Conservation (phyloP, 2,329 filamentous ascomycete genomes). For the Colletotrichum sp. region DNA sequence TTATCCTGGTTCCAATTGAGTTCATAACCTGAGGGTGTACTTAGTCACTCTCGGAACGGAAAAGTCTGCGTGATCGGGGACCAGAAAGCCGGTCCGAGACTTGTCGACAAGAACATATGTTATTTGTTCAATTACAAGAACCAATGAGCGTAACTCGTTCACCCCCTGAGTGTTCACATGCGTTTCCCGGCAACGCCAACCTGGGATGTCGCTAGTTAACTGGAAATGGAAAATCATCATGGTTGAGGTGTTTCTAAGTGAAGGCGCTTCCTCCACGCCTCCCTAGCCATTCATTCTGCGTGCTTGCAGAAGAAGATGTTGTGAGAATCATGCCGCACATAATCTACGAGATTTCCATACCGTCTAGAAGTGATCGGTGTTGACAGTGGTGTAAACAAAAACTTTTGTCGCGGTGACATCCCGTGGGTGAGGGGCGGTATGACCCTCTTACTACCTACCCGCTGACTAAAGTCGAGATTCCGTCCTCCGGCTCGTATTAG, state of each 20-base stretch:
- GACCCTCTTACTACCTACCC: neutral
- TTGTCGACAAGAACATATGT: neutral
- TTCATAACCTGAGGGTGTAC: neutral
- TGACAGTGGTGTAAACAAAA: neutral
- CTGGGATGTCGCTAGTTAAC: neutral
- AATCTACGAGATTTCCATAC: neutral
- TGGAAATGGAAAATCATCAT: neutral
- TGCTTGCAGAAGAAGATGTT: neutral
- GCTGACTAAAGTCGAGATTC: neutral
- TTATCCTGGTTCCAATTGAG: neutral
- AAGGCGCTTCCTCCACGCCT: neutral
- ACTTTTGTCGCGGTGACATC: neutral
- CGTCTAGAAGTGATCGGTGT: neutral
- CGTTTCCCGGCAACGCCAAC: neutral
- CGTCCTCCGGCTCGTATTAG: neutral
- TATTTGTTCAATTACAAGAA: no score
- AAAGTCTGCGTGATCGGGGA: neutral
- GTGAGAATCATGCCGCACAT: neutral
- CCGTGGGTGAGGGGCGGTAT: neutral
- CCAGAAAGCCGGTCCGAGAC: neutral
- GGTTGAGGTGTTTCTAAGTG: neutral
- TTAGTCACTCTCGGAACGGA: neutral
- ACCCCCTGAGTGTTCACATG: neutral
- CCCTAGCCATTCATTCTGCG: neutral
- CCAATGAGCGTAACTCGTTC: fast-evolving